These are phyloP conservation scores for Helicostylum pulchrum DNA, from an alignment of 192 early-diverging fungal species.

Conservation along the genomic window DNA sequence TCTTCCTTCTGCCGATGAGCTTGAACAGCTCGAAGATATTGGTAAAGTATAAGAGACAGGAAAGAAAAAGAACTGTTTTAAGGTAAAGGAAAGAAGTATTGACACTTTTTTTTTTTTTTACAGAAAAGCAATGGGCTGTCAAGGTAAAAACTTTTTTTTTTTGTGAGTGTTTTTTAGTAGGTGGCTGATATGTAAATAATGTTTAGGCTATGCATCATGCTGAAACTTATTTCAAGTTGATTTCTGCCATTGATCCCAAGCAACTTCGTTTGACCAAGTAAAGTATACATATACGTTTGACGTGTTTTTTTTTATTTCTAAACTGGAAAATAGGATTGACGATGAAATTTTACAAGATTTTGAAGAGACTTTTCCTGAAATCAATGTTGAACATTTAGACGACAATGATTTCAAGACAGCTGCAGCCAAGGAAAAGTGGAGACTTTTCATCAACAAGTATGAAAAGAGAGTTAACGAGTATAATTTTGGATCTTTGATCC, in stretches of 20 bases:
- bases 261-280: conserved; percentile 82
- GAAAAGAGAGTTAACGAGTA: conserved; percentile 84
- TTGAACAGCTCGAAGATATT: conserved; percentile 74
- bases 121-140: conserved; percentile 94
- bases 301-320: not conserved
- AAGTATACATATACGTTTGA: conserved; percentile 4
- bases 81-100: not conserved
- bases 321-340: conserved; percentile 55
- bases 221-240: conserved; percentile 88
- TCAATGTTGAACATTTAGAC: conserved; percentile 66
- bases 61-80: too few species aligned
- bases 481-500: conserved; percentile 91
- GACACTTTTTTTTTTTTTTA: not conserved
- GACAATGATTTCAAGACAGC: conserved; percentile 83
- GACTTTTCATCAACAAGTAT: conserved; percentile 82
- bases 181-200: not conserved
- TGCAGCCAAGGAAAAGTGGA: conserved; percentile 83
- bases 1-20: conserved; percentile 69
- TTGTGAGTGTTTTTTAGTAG: not conserved
- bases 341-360: conserved; percentile 84
- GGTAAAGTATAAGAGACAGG: conserved; percentile 37
- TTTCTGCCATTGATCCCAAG: conserved; percentile 62
- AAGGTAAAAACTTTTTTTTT: conserved; percentile 42
- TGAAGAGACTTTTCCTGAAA: conserved; percentile 68
- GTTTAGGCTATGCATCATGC: conserved; percentile 82